Conservation (phyloP, 305 asterid species). For the Fraxinus dipetala region DNA sequence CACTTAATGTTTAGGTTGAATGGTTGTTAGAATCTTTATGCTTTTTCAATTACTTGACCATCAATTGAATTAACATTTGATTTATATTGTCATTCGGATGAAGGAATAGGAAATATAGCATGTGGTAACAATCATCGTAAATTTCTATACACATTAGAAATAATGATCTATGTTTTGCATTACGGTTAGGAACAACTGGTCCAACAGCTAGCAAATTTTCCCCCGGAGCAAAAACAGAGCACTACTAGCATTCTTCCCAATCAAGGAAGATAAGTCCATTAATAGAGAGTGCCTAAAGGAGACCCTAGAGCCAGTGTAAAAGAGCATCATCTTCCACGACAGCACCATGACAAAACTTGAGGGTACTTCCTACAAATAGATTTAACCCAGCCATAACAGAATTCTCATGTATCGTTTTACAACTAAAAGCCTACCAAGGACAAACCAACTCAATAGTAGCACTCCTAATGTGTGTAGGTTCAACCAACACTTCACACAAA, state of each 20-base stretch:
- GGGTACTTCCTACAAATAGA: background rate
- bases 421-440: background rate
- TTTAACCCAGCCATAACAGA: background rate
- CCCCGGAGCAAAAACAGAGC: background rate
- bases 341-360: background rate
- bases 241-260: background rate
- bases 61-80: background rate
- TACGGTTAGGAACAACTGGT: background rate
- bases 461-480: background rate
- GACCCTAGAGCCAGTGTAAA: background rate
- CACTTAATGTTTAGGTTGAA: background rate
- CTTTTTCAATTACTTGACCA: background rate
- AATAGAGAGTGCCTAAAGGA: background rate
- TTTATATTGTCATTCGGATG: background rate
- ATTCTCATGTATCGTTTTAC: background rate
- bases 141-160: background rate
- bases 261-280: background rate
- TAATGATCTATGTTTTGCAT: background rate
- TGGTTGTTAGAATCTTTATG: background rate
- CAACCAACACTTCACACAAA: background rate
- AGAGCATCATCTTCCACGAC: background rate
- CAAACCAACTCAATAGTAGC: background rate
- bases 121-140: background rate
- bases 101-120: background rate
- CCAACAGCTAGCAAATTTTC: background rate